Evolutionary conservation across 1,139 yeast species (phyloP).

Genomic region (Magnusiomyces fungicola): DNA sequence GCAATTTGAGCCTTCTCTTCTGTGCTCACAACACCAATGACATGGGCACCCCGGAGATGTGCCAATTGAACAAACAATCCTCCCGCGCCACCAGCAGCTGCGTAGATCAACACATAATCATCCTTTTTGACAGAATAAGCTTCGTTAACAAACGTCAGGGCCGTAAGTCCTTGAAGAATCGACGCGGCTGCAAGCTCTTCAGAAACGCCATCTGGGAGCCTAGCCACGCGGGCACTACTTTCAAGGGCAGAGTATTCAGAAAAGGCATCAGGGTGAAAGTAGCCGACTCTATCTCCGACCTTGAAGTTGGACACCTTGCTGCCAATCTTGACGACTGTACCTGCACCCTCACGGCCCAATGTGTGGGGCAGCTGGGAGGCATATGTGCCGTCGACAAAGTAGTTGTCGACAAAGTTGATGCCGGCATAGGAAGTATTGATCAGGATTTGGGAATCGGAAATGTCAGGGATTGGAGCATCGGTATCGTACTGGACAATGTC

Average conservation of each 20-base stretch:
- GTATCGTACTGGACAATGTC: slow-evolving; percentile 42
- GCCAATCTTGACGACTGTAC: slow-evolving; percentile 66
- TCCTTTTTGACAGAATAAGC: slow-evolving; percentile 59
- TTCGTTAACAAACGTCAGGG: slow-evolving; percentile 59
- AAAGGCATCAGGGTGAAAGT: slow-evolving; percentile 45
- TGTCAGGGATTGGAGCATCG: slow-evolving; percentile 50
- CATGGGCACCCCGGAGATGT: slow-evolving; percentile 58
- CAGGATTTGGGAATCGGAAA: slow-evolving; percentile 49
- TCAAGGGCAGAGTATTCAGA: slow-evolving; percentile 59
- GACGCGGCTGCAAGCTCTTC: slow-evolving; percentile 54
- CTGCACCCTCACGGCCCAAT: slow-evolving; percentile 82
- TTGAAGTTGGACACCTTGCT: slow-evolving; percentile 45
- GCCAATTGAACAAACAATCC: slow-evolving; percentile 58
- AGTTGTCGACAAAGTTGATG: slow-evolving; percentile 72
- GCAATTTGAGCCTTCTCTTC: slow-evolving; percentile 47
- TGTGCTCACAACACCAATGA: slow-evolving; percentile 77
- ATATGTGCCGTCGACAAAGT: slow-evolving; percentile 72
- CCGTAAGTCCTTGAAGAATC: slow-evolving; percentile 70
- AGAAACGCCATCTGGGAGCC: slow-evolving; percentile 42
- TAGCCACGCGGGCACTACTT: slow-evolving; percentile 34
- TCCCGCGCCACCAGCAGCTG: slow-evolving; percentile 96
- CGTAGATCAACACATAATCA: slow-evolving; percentile 71
- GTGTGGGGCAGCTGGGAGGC: slow-evolving; percentile 51
- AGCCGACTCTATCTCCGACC: slow-evolving; percentile 71
- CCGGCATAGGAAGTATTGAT: slow-evolving; percentile 71